phyloP scores from a whole-genome alignment of 345 rosid genomes.

The Sonneratia alba region DNA sequence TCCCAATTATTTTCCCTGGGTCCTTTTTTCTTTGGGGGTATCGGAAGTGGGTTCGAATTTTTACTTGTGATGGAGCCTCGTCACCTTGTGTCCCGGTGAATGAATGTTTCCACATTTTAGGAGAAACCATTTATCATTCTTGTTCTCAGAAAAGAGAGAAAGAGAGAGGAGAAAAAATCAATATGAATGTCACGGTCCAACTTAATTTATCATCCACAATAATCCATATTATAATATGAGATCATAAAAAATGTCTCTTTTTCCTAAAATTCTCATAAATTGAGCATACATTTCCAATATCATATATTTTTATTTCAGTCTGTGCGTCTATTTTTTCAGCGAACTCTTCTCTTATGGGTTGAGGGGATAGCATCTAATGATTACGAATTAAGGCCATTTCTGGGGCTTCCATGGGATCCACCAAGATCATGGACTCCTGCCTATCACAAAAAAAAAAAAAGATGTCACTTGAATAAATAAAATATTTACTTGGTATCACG shows the following conservation, averaged over 20 bases:
- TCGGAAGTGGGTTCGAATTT: not conserved
- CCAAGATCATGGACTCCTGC: not conserved
- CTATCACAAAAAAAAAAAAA: not conserved
- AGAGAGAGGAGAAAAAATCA: too few relatives aligned
- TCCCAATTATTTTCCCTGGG: not conserved
- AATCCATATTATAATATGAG: too few relatives aligned
- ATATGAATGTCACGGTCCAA: too few relatives aligned
- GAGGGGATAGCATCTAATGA: not conserved
- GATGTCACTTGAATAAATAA: not conserved
- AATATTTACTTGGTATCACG: not conserved
- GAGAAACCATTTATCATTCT: not conserved
- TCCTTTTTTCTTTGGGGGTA: too few relatives aligned
- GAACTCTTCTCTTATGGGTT: too few relatives aligned
- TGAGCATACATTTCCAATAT: too few relatives aligned
- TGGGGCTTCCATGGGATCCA: not conserved
- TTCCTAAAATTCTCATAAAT: too few relatives aligned
- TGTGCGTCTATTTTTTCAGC: too few relatives aligned
- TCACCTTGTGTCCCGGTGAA: not conserved
- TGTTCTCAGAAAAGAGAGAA: not conserved
- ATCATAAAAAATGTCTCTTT: too few relatives aligned
- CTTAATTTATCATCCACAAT: too few relatives aligned
- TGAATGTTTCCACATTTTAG: not conserved
- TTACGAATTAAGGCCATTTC: not conserved
- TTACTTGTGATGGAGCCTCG: not conserved
- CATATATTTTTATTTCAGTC: too few relatives aligned